Evolutionary conservation across 208 protist species (phyloP), one percentile per base, ranked within the genome.

Genomic region (Trypanosoma brucei): DNA sequence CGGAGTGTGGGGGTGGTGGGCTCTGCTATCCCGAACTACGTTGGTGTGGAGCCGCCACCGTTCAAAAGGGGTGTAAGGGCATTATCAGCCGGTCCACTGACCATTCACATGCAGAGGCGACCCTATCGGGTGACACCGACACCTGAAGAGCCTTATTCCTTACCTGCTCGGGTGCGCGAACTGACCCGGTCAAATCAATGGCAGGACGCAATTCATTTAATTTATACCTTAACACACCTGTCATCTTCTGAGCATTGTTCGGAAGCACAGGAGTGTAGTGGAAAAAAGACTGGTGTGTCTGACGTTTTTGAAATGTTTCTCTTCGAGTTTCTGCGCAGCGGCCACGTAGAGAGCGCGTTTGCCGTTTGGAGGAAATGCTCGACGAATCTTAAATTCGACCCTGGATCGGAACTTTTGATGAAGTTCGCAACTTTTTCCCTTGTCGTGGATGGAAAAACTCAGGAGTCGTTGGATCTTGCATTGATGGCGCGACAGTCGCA

Each of bases 391-490:
- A 42, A 61, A 8, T 65, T 69, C 42, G 13, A 49, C 5, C 60
- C 67, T 2, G 59, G 54, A 31, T 58, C 60, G 22, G 55, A 36
- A 31, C 37, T 82, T 31, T 44, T 79, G 59, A 65, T 75, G 6
- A 56, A 70, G 66, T 60, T 89, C 35, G 54, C 79, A 1, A 53
- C 80, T 31, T 84, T 80, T 45, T 44, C 68, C 3, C 55, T 86
- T 53, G 40, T 90, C 46, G 72, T 86, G 59, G 72, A 86, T 35
- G 44, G 51, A 3, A 60, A 81, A 31, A 55, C 48, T 31, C 59
- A 64, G 38, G 73, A 70, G 14, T 71, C 72, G 33, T 59, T 65
- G 30, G 83, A 86, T 54, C 36, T 81, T 55, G 60, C 75, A 35
- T 35, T 44, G 31, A 57, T 63, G 38, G 60, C 55, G 33, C 6